Evolutionary conservation across 768 basidiomycete genomes (phyloP), one percentile per base, ranked within the genome.

Genomic region (Tulasnella sp.): DNA sequence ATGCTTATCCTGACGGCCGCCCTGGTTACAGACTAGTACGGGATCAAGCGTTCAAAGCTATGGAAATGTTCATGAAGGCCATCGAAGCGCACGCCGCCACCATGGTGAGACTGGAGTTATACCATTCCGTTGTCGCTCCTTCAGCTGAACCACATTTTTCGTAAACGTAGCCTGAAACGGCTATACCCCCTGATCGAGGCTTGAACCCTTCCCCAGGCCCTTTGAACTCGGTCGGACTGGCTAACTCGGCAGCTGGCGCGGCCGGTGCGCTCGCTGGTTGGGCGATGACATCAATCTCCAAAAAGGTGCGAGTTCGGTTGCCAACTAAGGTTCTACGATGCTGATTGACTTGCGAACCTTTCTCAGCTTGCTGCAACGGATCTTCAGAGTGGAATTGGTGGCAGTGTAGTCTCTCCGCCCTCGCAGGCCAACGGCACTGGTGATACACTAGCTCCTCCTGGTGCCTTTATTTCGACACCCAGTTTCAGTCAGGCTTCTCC

Each of bases 31-130:
- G 97, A 81, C 84, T 94, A 9, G 97, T 99, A 0, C 90, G 98
- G 26, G 96, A 98, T 84, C 97, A 98, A 82, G 97, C 94, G 2
- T 98, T 97, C 87, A 97, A 93, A 84, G 92, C 95, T 7, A 87
- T 97, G 76, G 93, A 94, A 61, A 85, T 97, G 71, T 96, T 98
- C 82, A 86, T 97, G 80, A 93, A 93, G 83, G 90, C 88, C 80
- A 85, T 98, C 39, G 95, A 98, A 82, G 88, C 86, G 10, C 88
- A 98, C 81, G 93, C 92, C 2, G 88, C 88, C 0, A 87, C 89
- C 3, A 93, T 99, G 96, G 96, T 95, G 74, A n/a, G 87, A 80
- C 13, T 39, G 61, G 85, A 39, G 29, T 0, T 26, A 11, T n/a
- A 13, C 23, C 76, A 70, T 29, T 39, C 40, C 48, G n/a, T 37